Conservation (phyloP, 768 basidiomycete genomes). For the Tylopilus sp. region DNA sequence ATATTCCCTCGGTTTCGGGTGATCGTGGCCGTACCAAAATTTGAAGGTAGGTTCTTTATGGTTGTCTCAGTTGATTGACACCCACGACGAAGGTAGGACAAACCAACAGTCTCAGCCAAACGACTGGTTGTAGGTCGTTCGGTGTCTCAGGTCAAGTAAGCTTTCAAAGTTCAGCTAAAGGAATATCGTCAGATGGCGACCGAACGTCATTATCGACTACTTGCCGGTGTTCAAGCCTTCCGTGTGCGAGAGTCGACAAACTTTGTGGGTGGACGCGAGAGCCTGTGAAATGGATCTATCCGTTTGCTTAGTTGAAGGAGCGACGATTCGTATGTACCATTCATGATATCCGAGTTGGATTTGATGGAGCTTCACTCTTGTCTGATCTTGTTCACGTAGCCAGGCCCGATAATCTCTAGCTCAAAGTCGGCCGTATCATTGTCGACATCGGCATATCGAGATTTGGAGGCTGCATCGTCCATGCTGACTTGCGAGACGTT, state of each 20-base stretch:
- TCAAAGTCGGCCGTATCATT: constrained; percentile 79
- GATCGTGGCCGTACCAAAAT: constrained; percentile 72
- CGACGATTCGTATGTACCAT: constrained; percentile 47
- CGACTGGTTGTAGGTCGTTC: constrained; percentile 78
- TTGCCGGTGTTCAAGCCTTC: constrained; percentile 81
- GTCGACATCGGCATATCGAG: constrained; percentile 59
- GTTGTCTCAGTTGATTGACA: constrained; percentile 3
- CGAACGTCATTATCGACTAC: constrained; percentile 22
- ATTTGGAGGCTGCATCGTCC: constrained; percentile 23
- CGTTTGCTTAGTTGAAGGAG: constrained; percentile 29
- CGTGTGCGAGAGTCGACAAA: constrained; percentile 71
- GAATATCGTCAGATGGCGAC: constrained; percentile 3
- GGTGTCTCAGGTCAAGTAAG: constrained; percentile 96
- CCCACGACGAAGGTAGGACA: constrained; percentile 31
- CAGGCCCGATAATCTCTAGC: constrained; percentile 40
- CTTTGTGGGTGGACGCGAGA: constrained; percentile 48
- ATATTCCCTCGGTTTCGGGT: constrained; percentile 88
- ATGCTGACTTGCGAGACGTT: constrained; percentile 25
- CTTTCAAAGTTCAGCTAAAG: constrained; percentile 75
- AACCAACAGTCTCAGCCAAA: constrained; percentile 93
- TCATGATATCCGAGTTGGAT: constrained; percentile 68
- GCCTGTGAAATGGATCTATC: constrained; percentile 58
- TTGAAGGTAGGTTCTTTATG: constrained; percentile 81
- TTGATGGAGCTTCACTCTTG: constrained; percentile 50
- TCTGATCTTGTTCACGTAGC: constrained; percentile 39